Conservation (phyloP, 148 eudicot species). For the Rhododendron kiyosumense region DNA sequence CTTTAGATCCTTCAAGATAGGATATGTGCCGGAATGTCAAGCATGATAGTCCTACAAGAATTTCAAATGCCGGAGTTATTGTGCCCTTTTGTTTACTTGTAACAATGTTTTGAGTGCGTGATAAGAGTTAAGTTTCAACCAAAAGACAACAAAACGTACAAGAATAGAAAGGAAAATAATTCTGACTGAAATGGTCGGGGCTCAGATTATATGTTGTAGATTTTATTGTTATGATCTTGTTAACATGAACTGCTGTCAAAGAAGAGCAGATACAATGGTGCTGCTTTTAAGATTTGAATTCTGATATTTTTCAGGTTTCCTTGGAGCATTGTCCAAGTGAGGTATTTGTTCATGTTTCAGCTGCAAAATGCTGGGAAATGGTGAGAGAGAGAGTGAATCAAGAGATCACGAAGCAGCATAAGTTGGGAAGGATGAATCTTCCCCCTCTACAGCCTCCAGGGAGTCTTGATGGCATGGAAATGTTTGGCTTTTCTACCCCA, state of each 20-base stretch:
- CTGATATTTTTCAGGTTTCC: slow-evolving; percentile 49
- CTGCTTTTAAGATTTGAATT: neutral
- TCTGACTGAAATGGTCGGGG: neutral
- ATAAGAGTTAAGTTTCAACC: neutral
- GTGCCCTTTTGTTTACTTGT: neutral
- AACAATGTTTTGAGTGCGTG: neutral
- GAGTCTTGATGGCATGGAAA: slow-evolving; percentile 86
- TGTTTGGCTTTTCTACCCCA: slow-evolving; percentile 95
- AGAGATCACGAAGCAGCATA: slow-evolving; percentile 83
- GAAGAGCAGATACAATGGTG: neutral
- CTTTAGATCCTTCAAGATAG: neutral
- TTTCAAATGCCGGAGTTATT: neutral
- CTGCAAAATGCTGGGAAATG: slow-evolving; percentile 90
- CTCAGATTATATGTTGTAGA: neutral
- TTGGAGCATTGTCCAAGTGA: slow-evolving; percentile 66
- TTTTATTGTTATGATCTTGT: neutral
- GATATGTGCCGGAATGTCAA: neutral
- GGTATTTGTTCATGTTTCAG: slow-evolving; percentile 65
- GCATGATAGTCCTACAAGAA: neutral
- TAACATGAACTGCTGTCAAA: neutral
- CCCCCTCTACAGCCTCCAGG: slow-evolving; percentile 96
- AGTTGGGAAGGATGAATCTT: slow-evolving; percentile 60
- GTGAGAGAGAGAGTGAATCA: slow-evolving; percentile 80
- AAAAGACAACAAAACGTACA: neutral
- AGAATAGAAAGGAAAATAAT: neutral